Evolutionary conservation across 148 eudicot species (phyloP).

Genomic region (Vaccinium corymbosum): DNA sequence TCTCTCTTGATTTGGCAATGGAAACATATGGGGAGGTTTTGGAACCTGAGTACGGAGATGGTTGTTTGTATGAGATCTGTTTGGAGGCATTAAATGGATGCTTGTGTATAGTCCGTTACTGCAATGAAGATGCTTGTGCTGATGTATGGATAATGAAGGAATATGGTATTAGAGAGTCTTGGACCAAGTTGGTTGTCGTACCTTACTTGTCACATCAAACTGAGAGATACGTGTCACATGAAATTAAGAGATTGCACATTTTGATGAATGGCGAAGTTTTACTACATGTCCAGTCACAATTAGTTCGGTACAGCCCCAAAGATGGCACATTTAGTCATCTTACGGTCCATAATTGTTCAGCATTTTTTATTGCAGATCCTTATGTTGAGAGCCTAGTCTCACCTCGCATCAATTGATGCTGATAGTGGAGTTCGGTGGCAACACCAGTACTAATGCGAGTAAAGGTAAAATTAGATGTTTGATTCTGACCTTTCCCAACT

Average conservation of each 20-base stretch:
- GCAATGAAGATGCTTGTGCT: not conserved
- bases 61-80: not conserved
- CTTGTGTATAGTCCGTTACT: conserved; percentile 8
- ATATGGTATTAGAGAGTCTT: conserved; percentile 26
- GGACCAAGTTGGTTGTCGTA: conserved; percentile 23
- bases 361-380: too few relatives aligned
- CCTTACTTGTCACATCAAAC: not conserved
- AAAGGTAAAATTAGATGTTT: not conserved
- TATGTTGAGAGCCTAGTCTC: not conserved
- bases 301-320: not conserved
- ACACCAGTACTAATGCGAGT: not conserved
- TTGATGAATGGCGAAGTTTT: conserved; percentile 12
- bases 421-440: not conserved
- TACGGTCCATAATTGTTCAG: not conserved
- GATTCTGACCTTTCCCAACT: not conserved
- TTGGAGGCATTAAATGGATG: conserved; percentile 17
- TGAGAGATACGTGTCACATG: not conserved
- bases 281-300: not conserved
- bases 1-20: conserved; percentile 23
- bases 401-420: not conserved
- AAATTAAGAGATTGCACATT: not conserved
- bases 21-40: conserved; percentile 15
- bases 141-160: conserved; percentile 36
- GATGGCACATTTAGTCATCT: not conserved
- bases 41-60: conserved; percentile 12